phyloP scores from a whole-genome alignment of 306 rosid genomes.

The Pueraria montana region DNA sequence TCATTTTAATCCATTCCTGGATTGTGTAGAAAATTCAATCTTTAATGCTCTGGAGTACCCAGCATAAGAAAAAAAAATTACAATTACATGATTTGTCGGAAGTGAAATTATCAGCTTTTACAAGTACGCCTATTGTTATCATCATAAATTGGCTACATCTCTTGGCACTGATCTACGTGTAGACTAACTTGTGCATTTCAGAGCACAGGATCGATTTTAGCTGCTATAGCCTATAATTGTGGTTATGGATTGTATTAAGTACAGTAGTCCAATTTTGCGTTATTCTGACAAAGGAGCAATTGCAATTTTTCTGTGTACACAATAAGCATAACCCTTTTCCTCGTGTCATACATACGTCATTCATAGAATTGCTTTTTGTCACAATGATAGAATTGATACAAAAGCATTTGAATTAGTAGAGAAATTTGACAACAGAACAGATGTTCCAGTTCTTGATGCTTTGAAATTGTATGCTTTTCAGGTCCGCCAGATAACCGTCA shows the following conservation, averaged over 20 bases:
- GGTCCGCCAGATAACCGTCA: constrained; percentile 93
- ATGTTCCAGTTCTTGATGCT: constrained; percentile 41
- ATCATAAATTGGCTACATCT: neutral
- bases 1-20: constrained; percentile 9
- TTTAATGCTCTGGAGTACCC: constrained; percentile 11
- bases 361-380: constrained; percentile 25
- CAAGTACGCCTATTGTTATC: neutral
- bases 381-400: constrained; percentile 2
- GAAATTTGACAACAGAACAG: constrained; percentile 8
- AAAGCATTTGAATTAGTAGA: constrained; percentile 21
- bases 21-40: neutral
- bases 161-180: constrained; percentile 8
- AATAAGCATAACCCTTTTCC: neutral
- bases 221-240: constrained; percentile 25
- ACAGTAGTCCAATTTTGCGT: constrained; percentile 1
- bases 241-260: neutral
- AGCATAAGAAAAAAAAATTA: neutral
- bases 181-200: neutral
- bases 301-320: neutral
- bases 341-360: neutral
- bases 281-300: constrained; percentile 7
- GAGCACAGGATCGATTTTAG: neutral
- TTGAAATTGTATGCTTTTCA: constrained; percentile 52
- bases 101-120: constrained; percentile 6
- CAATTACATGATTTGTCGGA: neutral